phyloP scores from a whole-genome alignment of 164 flowering plant genomes.

The Litsea cubeba region DNA sequence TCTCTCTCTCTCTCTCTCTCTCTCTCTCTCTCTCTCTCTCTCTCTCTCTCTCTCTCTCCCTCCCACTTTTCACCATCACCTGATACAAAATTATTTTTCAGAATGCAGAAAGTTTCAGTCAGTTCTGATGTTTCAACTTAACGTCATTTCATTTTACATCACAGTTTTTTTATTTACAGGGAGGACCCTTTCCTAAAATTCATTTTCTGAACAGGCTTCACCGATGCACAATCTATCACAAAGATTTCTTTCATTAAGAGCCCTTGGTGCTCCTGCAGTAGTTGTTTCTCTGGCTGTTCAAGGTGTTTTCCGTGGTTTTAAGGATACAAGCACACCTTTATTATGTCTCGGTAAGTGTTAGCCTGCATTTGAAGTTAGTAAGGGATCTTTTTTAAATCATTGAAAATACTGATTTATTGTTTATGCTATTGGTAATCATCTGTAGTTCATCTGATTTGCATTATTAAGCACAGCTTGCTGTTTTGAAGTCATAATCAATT shows the following conservation, averaged over 20 bases:
- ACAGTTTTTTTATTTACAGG: slow-evolving; percentile 11
- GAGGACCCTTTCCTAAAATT: slow-evolving; percentile 17
- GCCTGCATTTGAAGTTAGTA: not conserved
- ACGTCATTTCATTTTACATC: slow-evolving; percentile 7
- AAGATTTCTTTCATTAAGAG: slow-evolving; percentile 66
- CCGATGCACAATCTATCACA: slow-evolving; percentile 70
- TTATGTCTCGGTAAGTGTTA: slow-evolving; percentile 70
- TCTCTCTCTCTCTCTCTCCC: too few relatives aligned
- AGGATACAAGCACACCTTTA: slow-evolving; percentile 88
- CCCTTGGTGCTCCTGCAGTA: slow-evolving; percentile 91
- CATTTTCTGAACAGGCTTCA: slow-evolving; percentile 52
- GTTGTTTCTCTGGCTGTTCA: slow-evolving; percentile 85
- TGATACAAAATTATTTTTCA: not conserved
- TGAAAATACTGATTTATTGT: too few relatives aligned
- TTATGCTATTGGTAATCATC: not conserved
- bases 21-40: too few relatives aligned
- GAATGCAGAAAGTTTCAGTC: slow-evolving; percentile 2
- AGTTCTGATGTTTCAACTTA: not conserved
- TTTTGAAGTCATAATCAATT: not conserved
- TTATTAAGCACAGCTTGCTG: not conserved
- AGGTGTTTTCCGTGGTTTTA: slow-evolving; percentile 89
- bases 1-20: too few relatives aligned
- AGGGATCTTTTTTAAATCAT: too few relatives aligned
- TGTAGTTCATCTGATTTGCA: not conserved
- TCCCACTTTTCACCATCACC: too few relatives aligned